phyloP scores from a whole-genome alignment of 148 eudicot genomes.

The Nepenthes gracilis region DNA sequence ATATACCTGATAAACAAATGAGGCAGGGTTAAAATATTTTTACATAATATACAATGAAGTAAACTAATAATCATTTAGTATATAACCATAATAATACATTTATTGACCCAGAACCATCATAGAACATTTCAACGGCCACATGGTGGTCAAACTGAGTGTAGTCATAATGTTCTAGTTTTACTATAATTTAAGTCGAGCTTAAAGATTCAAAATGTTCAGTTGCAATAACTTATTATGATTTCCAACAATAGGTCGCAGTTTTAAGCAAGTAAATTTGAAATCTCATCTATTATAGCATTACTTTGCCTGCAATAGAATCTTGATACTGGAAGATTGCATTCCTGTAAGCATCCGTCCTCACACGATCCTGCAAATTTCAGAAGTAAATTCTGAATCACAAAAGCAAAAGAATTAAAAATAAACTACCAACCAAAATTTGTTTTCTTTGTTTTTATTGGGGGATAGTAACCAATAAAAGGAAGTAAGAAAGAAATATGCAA shows the following conservation, averaged over 20 bases:
- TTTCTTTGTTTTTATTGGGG: no score
- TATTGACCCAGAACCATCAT: no score
- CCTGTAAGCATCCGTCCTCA: constrained; percentile 82
- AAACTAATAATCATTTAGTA: no score
- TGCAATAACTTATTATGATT: background rate
- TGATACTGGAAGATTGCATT: constrained; percentile 75
- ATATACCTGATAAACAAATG: background rate
- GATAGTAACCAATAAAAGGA: no score
- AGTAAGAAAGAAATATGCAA: background rate
- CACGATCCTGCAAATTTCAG: constrained; percentile 61
- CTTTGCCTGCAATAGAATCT: constrained; percentile 77
- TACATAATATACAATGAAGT: no score
- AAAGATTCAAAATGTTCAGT: background rate
- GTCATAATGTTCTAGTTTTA: background rate
- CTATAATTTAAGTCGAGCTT: background rate
- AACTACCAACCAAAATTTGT: background rate
- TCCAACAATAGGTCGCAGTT: background rate
- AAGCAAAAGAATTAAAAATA: background rate
- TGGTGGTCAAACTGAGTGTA: no score
- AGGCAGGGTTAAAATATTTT: no score
- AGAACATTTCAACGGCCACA: no score
- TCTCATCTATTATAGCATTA: constrained; percentile 19
- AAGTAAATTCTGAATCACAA: background rate
- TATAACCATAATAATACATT: no score
- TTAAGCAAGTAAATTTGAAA: background rate